Conservation (phyloP, 2,329 filamentous ascomycete species). For the Penicillium sp. region DNA sequence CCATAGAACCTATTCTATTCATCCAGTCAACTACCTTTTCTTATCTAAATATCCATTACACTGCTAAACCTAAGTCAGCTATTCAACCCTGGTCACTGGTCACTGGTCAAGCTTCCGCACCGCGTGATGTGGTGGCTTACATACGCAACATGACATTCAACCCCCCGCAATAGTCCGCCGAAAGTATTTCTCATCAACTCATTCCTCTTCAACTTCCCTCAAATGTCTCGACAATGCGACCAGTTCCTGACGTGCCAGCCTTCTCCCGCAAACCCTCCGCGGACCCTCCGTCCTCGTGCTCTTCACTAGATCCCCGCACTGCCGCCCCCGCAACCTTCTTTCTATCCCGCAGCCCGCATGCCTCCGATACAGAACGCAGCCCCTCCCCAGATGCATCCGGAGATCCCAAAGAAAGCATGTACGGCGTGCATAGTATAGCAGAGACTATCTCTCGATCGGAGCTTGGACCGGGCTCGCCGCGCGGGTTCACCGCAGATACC, state of each 20-base stretch:
- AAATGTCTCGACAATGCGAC: constrained; percentile 44
- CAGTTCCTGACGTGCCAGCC: constrained; percentile 41
- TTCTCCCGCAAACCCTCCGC: constrained; percentile 46
- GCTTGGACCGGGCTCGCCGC: constrained; percentile 19
- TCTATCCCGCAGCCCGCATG: constrained; percentile 57
- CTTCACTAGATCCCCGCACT: constrained; percentile 43
- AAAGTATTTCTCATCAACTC: not conserved
- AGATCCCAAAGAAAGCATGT: constrained; percentile 53
- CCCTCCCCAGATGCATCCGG: constrained; percentile 38
- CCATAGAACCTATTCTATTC: too few species aligned
- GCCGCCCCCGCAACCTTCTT: constrained; percentile 64
- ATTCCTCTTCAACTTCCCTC: constrained; percentile 2
- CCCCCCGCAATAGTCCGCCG: constrained; percentile 8
- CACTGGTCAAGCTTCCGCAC: constrained; percentile 9
- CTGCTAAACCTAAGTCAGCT: not conserved
- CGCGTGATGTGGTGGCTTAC: constrained; percentile 29
- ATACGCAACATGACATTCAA: constrained; percentile 26
- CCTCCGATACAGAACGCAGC: constrained; percentile 51
- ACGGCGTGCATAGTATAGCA: constrained; percentile 63
- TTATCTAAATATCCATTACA: not conserved
- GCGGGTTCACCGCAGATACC: constrained; percentile 23
- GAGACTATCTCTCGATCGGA: constrained; percentile 56
- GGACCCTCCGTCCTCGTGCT: constrained; percentile 38
- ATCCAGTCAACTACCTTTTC: not conserved
- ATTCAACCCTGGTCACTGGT: not conserved